Base-by-base conservation (phyloP, 164 flowering plant species). In the Piper longum region DNA sequence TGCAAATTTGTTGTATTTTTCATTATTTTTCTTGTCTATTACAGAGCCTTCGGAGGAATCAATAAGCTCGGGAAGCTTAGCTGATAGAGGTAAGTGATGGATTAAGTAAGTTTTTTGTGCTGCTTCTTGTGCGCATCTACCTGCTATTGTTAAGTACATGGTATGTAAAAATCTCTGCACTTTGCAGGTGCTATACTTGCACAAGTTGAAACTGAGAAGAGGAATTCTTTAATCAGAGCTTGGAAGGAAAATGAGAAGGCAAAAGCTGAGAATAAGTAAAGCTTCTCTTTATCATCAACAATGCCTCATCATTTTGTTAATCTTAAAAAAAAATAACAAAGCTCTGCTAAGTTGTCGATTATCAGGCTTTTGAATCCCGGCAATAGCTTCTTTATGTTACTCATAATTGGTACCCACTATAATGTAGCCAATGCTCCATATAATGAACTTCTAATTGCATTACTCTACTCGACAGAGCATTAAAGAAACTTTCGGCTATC, bases 241-340 rank as follows among this genome's bases (percentile, higher is more conserved):
- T 90, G 99, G 99, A 96, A 88, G 74, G 99, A 93, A 7, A 82
- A 72, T 59, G 97, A 90, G 71, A 90, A 90, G 69, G 56, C 83
- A 16, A 86, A 86, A 71, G 87, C 84, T 45, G 84, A 85, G 68
- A 88, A 90, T 82, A 93, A 86, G 98, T 88, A 79, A 57, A 3
- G 39, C 41, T 57, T 26, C 16, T 18, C 19, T n/a, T 57, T 9
- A n/a, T 3, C 3, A 19, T 57, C 52, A 1, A 48, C 14, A 48
- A 48, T 48, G 52, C 12, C 14, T 44, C 52, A 48, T 48, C 52
- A 3, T 48, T 45, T 45, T 9, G 52, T 7, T 45, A 45, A 9
- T 7, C 4, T 2, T 45, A 2, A 45, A 12, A 9, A 2, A 48
- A 48, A 48, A 48, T 26, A 26, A 26, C 36, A 26, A 26, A 26